Evolutionary conservation across 768 basidiomycete genomes (phyloP).

Genomic region (Mycena haematopus): DNA sequence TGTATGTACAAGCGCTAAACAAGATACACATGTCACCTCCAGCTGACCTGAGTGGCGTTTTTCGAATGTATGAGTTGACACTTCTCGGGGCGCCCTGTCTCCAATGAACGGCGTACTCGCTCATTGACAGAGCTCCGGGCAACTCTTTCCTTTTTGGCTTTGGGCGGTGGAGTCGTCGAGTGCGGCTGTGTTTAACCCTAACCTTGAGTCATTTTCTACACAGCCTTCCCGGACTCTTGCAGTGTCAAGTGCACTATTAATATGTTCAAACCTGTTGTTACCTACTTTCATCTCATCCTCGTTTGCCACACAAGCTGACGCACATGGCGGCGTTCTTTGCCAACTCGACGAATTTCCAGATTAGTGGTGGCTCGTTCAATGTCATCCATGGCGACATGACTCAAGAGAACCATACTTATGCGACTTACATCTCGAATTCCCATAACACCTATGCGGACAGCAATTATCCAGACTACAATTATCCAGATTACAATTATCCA

Average conservation of each 20-base stretch:
- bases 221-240: too few species aligned
- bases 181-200: not conserved
- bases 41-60: not conserved
- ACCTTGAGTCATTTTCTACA: not conserved
- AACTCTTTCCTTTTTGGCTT: conserved; percentile 13
- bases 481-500: conserved; percentile 4
- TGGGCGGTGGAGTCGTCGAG: not conserved
- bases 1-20: not conserved
- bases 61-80: too few species aligned
- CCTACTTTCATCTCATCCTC: not conserved
- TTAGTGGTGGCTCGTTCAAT: conserved; percentile 24
- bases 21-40: not conserved
- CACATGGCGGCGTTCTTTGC: conserved; percentile 22
- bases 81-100: too few species aligned
- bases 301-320: not conserved
- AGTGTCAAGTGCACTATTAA: conserved; percentile 7
- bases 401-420: conserved; percentile 1
- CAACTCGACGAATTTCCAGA: conserved; percentile 17
- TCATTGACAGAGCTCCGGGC: too few species aligned
- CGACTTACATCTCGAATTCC: conserved; percentile 5
- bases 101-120: too few species aligned
- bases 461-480: conserved; percentile 4
- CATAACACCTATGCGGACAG: conserved; percentile 10
- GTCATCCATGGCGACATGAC: conserved; percentile 17
- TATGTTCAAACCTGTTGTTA: not conserved